Conservation (phyloP, 768 basidiomycete species). For the Piloderma croceum region DNA sequence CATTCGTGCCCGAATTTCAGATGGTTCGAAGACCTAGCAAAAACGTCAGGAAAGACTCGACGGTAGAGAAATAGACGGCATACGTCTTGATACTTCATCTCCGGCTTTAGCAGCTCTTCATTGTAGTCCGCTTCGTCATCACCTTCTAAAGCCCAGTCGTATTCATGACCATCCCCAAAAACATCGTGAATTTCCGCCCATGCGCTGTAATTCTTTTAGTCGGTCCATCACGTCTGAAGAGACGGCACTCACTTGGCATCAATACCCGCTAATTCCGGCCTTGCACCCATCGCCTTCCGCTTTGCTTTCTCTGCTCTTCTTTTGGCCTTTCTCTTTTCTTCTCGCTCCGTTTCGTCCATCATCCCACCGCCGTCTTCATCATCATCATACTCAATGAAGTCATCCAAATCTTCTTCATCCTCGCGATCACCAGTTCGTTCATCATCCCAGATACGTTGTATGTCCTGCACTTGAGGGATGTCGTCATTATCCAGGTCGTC, state of each 20-base stretch:
- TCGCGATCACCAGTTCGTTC: slow-evolving; percentile 58
- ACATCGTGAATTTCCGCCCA: slow-evolving; percentile 96
- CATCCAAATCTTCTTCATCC: slow-evolving; percentile 63
- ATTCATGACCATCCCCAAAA: slow-evolving; percentile 94
- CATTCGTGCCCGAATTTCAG: slow-evolving; percentile 85
- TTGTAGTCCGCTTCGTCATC: slow-evolving; percentile 60
- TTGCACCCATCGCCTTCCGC: slow-evolving; percentile 58
- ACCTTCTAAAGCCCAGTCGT: slow-evolving; percentile 87
- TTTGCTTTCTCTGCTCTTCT: slow-evolving; percentile 61
- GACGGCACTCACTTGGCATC: slow-evolving; percentile 65
- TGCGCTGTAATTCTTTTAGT: slow-evolving; percentile 46
- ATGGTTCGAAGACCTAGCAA: slow-evolving; percentile 90
- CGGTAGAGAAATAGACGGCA: slow-evolving; percentile 21
- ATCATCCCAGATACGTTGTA: slow-evolving; percentile 51
- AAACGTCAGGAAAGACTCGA: slow-evolving; percentile 5
- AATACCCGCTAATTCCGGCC: slow-evolving; percentile 71
- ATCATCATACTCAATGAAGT: slow-evolving; percentile 75
- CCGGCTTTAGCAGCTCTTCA: slow-evolving; percentile 50
- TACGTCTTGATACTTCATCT: slow-evolving; percentile 85
- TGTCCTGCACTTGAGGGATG: slow-evolving; percentile 47
- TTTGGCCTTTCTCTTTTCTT: slow-evolving; percentile 64
- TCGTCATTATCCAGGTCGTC: slow-evolving; percentile 64
- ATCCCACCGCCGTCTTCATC: slow-evolving; percentile 79
- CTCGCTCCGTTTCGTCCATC: slow-evolving; percentile 72
- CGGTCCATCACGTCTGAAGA: neutral